A percentile compares a stretch with the other conserved stretches of the same genome.
These are phyloP conservation scores for Dictyostelium capitatum DNA, from an alignment of 78 protist species.

Conservation along the genomic window DNA sequence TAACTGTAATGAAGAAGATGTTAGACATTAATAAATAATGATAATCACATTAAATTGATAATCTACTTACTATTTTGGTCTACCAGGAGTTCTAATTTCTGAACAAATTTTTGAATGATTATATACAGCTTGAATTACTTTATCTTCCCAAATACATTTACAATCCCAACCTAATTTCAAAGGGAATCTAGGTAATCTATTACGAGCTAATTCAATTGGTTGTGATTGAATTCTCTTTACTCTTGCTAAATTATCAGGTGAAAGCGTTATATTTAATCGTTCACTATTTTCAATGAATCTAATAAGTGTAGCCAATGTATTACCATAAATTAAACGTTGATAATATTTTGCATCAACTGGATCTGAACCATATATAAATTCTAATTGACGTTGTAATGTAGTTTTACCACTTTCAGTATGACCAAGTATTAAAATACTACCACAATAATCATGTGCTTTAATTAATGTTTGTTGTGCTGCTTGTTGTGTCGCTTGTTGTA, in stretches of 20 bases:
- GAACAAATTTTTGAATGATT: constrained; percentile 52
- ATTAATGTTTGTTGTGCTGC: background rate
- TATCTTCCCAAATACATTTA: constrained; percentile 78
- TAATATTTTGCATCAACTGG: constrained; percentile 42
- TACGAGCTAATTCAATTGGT: constrained; percentile 52
- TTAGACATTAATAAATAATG: background rate
- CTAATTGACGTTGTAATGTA: constrained; percentile 66
- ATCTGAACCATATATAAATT: constrained; percentile 49
- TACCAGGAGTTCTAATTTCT: constrained; percentile 62
- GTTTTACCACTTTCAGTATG: constrained; percentile 59
- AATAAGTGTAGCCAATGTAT: constrained; percentile 72
- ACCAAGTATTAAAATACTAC: constrained; percentile 16
- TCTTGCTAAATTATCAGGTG: constrained; percentile 30
- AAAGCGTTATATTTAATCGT: constrained; percentile 19
- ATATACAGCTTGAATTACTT: constrained; percentile 27
- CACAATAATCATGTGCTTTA: constrained; percentile 19
- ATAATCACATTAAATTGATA: background rate
- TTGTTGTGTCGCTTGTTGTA: background rate
- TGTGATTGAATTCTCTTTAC: constrained; percentile 24
- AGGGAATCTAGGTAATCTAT: constrained; percentile 59
- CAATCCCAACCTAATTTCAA: constrained; percentile 50
- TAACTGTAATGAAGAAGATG: background rate
- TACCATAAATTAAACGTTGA: constrained; percentile 62
- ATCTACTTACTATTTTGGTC: constrained; percentile 73
- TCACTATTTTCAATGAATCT: constrained; percentile 56